These are phyloP conservation scores for Vitis cinerea DNA, from an alignment of 164 flowering plant species.

Conservation along the genomic window DNA sequence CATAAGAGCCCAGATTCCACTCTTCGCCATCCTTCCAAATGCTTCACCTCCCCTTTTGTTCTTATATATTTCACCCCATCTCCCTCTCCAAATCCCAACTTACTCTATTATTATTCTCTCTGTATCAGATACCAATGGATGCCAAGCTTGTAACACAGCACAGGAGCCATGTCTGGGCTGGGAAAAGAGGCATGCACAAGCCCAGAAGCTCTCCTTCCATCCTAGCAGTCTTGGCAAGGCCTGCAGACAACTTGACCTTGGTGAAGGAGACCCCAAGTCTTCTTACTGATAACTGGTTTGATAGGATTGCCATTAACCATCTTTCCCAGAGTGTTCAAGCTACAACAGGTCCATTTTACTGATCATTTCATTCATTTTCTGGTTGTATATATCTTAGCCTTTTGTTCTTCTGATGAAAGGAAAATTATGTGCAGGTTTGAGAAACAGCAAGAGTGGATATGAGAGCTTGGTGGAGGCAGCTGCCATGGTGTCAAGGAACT, in stretches of 20 bases:
- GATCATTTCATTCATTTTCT: neutral
- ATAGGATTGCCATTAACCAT: constrained; percentile 57
- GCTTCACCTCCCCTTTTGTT: constrained; percentile 6
- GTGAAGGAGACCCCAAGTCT: constrained; percentile 4
- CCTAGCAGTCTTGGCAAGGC: constrained; percentile 36
- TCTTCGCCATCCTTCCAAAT: neutral
- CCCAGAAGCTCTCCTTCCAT: constrained; percentile 1
- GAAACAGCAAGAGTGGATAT: constrained; percentile 56
- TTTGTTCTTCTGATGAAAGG: neutral
- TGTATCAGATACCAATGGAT: constrained; percentile 20
- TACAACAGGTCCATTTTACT: constrained; percentile 46
- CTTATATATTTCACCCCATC: neutral
- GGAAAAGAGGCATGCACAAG: neutral
- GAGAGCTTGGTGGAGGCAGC: constrained; percentile 79
- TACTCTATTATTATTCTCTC: neutral
- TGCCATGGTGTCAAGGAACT: constrained; percentile 27
- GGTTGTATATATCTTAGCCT: neutral
- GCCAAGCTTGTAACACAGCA: constrained; percentile 19
- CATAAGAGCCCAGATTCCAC: too few relatives aligned
- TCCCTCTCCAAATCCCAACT: neutral
- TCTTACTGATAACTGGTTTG: constrained; percentile 67
- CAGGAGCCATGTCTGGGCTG: constrained; percentile 4
- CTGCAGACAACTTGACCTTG: constrained; percentile 14
- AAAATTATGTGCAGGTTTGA: constrained; percentile 39
- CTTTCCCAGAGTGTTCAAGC: constrained; percentile 63